These are phyloP conservation scores for Isatis tinctoria DNA, from an alignment of 345 rosid species.

Conservation along the genomic window DNA sequence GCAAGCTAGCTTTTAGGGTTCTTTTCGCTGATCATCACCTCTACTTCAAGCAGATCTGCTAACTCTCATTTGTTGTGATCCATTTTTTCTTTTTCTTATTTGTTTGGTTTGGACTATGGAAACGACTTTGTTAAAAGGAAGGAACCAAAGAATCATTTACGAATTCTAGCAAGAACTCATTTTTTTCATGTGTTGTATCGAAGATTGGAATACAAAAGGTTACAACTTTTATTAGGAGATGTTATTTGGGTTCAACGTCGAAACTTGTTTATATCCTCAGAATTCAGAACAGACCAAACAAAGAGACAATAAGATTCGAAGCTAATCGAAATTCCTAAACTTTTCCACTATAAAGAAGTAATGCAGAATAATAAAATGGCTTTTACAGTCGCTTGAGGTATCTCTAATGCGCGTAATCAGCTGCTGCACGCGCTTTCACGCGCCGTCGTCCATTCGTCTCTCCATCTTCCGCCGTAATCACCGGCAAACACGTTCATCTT, in stretches of 20 bases:
- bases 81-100: not conserved
- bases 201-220: not conserved
- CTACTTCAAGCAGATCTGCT: conserved; percentile 26
- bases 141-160: not conserved
- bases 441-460: conserved; percentile 12
- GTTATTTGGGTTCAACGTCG: not conserved
- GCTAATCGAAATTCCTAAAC: not conserved
- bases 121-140: not conserved
- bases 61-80: not conserved
- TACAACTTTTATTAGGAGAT: not conserved
- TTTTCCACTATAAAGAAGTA: not conserved
- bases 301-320: not conserved
- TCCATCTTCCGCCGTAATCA: not conserved
- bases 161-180: not conserved
- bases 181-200: not conserved
- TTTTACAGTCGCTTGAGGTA: not conserved
- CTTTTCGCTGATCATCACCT: conserved; percentile 27
- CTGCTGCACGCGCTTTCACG: conserved; percentile 19
- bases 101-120: not conserved
- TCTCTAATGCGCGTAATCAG: conserved; percentile 2
- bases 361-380: not conserved
- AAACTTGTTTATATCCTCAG: not conserved
- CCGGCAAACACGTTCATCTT: not conserved
- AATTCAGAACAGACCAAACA: not conserved
- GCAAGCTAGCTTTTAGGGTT: conserved; percentile 27